These are phyloP conservation scores for Fistulinella prunicolor DNA, from an alignment of 768 basidiomycete genomes.

Conservation along the genomic window DNA sequence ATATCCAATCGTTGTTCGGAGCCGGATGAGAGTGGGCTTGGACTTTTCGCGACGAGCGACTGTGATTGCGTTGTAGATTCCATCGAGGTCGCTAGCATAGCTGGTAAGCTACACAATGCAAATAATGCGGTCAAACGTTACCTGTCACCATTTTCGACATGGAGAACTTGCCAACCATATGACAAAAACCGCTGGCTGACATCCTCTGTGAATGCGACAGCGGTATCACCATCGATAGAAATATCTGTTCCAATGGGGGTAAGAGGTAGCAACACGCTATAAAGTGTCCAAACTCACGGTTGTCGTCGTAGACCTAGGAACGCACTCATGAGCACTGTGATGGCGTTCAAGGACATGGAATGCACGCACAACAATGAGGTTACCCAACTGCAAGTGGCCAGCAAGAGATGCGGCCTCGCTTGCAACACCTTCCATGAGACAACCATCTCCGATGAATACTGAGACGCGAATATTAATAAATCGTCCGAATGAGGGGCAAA, in stretches of 20 bases:
- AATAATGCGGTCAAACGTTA: slow-evolving; percentile 31
- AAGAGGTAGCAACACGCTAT: slow-evolving; percentile 1
- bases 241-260: slow-evolving; percentile 57
- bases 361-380: slow-evolving; percentile 78
- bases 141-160: slow-evolving; percentile 77
- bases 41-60: slow-evolving; percentile 70
- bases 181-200: slow-evolving; percentile 84
- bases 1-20: slow-evolving; percentile 90
- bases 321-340: slow-evolving; percentile 15
- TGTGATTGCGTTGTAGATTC: slow-evolving; percentile 75
- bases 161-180: slow-evolving; percentile 93
- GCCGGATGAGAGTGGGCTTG: slow-evolving; percentile 85
- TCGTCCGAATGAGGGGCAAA: neutral
- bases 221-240: slow-evolving; percentile 94
- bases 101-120: slow-evolving; percentile 9
- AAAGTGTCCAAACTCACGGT: slow-evolving; percentile 55
- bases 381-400: slow-evolving; percentile 91
- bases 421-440: slow-evolving; percentile 96
- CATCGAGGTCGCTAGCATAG: slow-evolving; percentile 62
- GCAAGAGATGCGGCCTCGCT: slow-evolving; percentile 89
- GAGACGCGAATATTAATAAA: slow-evolving; percentile 5
- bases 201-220: slow-evolving; percentile 91
- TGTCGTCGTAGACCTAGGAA: slow-evolving; percentile 86
- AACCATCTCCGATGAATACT: slow-evolving; percentile 95
- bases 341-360: slow-evolving; percentile 11